Base-by-base conservation (phyloP, 2,329 filamentous ascomycete genomes). In the Phyllosticta capitalensis region DNA sequence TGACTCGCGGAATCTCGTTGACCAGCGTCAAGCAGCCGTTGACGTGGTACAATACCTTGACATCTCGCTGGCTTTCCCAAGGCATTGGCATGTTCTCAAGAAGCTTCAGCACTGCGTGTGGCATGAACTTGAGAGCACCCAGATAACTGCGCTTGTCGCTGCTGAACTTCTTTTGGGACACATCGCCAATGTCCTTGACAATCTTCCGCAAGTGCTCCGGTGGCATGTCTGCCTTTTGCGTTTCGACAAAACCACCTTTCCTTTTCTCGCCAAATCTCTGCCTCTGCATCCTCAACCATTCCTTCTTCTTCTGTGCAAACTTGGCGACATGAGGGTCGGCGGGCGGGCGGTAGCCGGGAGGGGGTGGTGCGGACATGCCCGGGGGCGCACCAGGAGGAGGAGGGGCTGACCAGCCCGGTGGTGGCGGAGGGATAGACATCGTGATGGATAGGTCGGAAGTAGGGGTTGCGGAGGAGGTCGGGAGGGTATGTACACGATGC, bases 71-170 rank as follows among this genome's bases (percentile, higher is more conserved):
- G 60, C 91, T 94, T 77, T 99, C 94, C 94, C 94, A 99, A 0
- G 94, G 94, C 94, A 99, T 99, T 3, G 94, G 94, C 94, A 99
- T 99, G 69, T 99, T 99, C 78, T 99, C 94, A 60, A 99, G 75
- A 22, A 99, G 81, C 79, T 99, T 99, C 77, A 99, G 77, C 10
- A 99, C 94, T 5, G 94, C 94, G 72, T 99, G 94, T 1, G 94
- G 94, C 94, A 99, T 99, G 77, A 96, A 99, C 77, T 99, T 99
- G 64, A 99, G 77, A 33, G 95, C 94, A 63, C 95, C 95, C 54
- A 99, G 82, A 74, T 99, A 99, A 75, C 92, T 96, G 66, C 94
- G 85, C 81, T 99, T 99, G 78, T 99, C 94, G 70, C 88, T 96
- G 65, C 90, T 96, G 79, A 96, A 99, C 75, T 96, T 97, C 79